Evolutionary conservation across 2,329 filamentous ascomycete species (phyloP), one percentile per base, ranked within the genome.

Genomic region (Monilinia vaccinii-corymbosi): DNA sequence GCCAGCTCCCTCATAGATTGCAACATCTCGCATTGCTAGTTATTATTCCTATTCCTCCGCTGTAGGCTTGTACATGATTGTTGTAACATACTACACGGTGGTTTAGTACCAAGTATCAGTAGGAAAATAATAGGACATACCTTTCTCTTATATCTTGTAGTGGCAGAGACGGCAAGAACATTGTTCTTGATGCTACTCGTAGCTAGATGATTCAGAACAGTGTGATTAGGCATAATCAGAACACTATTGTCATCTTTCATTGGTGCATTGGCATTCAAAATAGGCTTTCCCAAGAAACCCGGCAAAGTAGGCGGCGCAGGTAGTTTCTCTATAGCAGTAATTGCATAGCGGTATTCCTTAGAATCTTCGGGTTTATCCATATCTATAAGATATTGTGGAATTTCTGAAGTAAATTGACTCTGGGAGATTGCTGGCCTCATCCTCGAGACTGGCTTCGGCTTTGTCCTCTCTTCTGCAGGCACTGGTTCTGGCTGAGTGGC

Each of bases 231-330:
- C 82, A 97, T 93, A 67, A 91, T 94, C 64, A 99, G 77, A 63
- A 99, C 94, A 75, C 92, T 97, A 74, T 93, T 96, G 75, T 99
- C 94, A 72, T 99, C 94, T 77, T 97, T 97, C 80, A 96, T 91
- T 8, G 93, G 86, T 31, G 90, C 91, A 2, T 86, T 87, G 52
- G 89, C 89, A 73, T 99, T 99, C 65, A 99, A 76, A 62, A 99
- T 97, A 36, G 92, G 94, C 76, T 96, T 96, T 67, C 88, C 89
- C 53, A 99, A 77, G 76, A 97, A 97, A 52, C 94, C 85, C 0
- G 94, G 94, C 48, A 99, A 79, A 65, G 83, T 86, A 1, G 94
- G 94, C 6, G 94, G 93, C 28, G 85, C 85, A 0, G 91, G 85
- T n/a, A 93, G 79, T 68, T 89, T 90, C 65, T 87, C 84, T 58